These are phyloP conservation scores for Claviceps sorghi DNA, from an alignment of 2,329 filamentous ascomycete genomes.

Conservation along the genomic window DNA sequence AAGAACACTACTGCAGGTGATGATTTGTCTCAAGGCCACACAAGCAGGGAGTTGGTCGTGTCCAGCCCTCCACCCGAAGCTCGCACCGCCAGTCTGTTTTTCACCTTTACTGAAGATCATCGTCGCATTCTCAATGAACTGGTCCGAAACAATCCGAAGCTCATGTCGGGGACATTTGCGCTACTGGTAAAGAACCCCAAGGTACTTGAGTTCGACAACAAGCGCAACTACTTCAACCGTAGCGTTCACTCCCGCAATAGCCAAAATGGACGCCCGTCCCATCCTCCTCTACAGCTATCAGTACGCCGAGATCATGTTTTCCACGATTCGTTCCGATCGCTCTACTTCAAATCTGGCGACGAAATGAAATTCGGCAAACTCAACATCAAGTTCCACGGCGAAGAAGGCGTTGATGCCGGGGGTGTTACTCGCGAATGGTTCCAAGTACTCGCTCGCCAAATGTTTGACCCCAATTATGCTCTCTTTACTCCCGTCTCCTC, in stretches of 20 bases:
- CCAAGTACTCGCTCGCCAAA: slow-evolving; percentile 88
- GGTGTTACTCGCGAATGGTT: slow-evolving; percentile 99
- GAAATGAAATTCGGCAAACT: slow-evolving; percentile 99
- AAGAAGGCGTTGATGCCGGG: slow-evolving; percentile 94
- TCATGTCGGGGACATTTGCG: slow-evolving; percentile 97
- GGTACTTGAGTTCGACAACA: slow-evolving; percentile 97
- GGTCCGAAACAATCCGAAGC: slow-evolving; percentile 87
- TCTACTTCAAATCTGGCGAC: slow-evolving; percentile 91
- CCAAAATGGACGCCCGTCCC: slow-evolving; percentile 53
- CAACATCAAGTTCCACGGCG: slow-evolving; percentile 91
- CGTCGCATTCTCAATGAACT: slow-evolving; percentile 96
- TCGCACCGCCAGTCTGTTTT: slow-evolving; percentile 82
- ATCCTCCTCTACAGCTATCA: slow-evolving; percentile 63
- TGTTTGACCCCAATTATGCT: slow-evolving; percentile 98
- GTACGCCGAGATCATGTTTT: slow-evolving; percentile 93
- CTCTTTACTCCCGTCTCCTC: slow-evolving; percentile 94
- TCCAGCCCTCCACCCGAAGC: slow-evolving; percentile 64
- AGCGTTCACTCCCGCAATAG: slow-evolving; percentile 64
- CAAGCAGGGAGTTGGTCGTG: slow-evolving; percentile 52
- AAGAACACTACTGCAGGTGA: slow-evolving; percentile 86
- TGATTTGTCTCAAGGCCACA: slow-evolving; percentile 33
- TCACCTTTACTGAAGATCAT: slow-evolving; percentile 93
- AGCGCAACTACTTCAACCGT: slow-evolving; percentile 96
- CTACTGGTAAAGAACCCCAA: slow-evolving; percentile 96
- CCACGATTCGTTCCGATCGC: slow-evolving; percentile 94